These are phyloP conservation scores for Anisogramma anomala DNA, from an alignment of 2,329 filamentous ascomycete genomes.

Conservation along the genomic window DNA sequence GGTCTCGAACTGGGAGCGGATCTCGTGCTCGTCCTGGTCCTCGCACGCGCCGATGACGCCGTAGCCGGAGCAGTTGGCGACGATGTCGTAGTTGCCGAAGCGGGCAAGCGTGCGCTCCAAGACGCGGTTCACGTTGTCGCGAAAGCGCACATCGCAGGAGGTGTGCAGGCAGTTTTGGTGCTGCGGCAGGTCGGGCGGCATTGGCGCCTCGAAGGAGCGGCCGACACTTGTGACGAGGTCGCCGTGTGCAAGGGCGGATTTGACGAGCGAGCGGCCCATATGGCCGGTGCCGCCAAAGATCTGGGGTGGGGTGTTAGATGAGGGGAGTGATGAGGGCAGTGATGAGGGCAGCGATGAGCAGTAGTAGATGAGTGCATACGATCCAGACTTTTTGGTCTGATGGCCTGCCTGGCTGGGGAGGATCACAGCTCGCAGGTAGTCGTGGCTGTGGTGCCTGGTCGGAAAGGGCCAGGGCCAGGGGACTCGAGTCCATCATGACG, in stretches of 20 bases:
- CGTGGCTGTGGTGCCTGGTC: conserved; percentile 34
- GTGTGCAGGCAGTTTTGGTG: conserved; percentile 64
- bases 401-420: conserved; percentile 59
- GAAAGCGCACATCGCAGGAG: conserved; percentile 81
- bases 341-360: conserved; percentile 2
- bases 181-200: conserved; percentile 59
- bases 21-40: conserved; percentile 90
- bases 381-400: conserved; percentile 78
- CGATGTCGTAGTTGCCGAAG: conserved; percentile 76
- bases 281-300: conserved; percentile 96
- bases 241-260: conserved; percentile 65
- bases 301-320: conserved; percentile 29
- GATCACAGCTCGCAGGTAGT: conserved; percentile 77
- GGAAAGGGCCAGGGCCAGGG: conserved; percentile 14
- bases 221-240: conserved; percentile 83
- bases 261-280: conserved; percentile 83
- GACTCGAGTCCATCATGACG: conserved; percentile 18
- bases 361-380: conserved; percentile 38
- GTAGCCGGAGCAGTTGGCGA: conserved; percentile 90
- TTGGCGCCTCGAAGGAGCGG: conserved; percentile 64
- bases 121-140: conserved; percentile 62
- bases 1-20: conserved; percentile 92
- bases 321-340: background rate
- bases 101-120: conserved; percentile 58
- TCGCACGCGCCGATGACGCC: conserved; percentile 93